These are phyloP conservation scores for Aegilops sharonensis DNA, from an alignment of 176 grass and related monocot species.

Conservation along the genomic window DNA sequence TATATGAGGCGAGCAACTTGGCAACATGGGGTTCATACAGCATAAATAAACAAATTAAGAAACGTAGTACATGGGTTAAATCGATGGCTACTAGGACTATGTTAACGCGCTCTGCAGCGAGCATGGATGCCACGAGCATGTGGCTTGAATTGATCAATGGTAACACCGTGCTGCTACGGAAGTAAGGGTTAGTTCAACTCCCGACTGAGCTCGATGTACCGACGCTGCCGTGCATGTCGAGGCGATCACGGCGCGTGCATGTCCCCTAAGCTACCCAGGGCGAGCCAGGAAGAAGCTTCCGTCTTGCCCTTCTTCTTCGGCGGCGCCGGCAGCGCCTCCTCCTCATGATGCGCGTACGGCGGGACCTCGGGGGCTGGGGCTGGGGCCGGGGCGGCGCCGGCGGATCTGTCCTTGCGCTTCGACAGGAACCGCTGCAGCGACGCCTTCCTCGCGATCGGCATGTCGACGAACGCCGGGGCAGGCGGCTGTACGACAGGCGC, in stretches of 20 bases:
- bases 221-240: background rate
- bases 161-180: background rate
- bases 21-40: too few species aligned
- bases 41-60: too few species aligned
- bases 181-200: background rate
- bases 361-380: background rate
- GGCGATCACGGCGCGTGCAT: slow-evolving; percentile 20
- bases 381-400: too few species aligned
- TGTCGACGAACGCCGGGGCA: slow-evolving; percentile 26
- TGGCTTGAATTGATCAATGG: background rate
- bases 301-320: slow-evolving; percentile 18
- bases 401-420: slow-evolving; percentile 72
- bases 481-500: too few species aligned
- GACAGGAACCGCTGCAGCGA: slow-evolving; percentile 76
- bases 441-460: slow-evolving; percentile 67
- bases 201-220: background rate
- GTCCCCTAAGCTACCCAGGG: slow-evolving; percentile 22
- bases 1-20: too few species aligned
- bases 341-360: background rate
- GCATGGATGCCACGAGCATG: background rate
- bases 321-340: background rate
- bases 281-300: slow-evolving; percentile 28
- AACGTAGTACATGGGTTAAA: too few species aligned
- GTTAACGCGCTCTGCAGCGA: background rate
- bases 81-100: background rate